These are phyloP conservation scores for Calonectria pteridis DNA, from an alignment of 2,329 filamentous ascomycete species.

Conservation along the genomic window DNA sequence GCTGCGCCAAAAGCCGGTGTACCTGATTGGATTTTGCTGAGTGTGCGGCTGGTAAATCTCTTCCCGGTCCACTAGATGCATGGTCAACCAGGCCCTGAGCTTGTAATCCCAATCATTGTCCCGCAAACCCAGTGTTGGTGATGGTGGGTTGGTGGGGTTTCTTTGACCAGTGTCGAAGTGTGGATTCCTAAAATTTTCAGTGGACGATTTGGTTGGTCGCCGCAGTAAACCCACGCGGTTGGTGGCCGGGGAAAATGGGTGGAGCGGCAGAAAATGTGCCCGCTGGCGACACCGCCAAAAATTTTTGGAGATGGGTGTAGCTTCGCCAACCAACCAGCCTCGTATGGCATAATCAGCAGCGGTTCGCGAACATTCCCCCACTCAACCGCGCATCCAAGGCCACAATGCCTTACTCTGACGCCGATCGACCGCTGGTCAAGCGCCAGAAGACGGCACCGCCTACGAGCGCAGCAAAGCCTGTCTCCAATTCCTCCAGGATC, in stretches of 20 bases:
- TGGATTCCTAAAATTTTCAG: neutral
- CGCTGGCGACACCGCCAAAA: constrained; percentile 48
- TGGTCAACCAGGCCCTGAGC: neutral
- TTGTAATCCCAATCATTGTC: neutral
- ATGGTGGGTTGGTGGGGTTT: neutral
- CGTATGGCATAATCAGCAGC: constrained; percentile 34
- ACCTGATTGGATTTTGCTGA: neutral
- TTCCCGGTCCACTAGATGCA: neutral
- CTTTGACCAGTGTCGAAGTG: neutral
- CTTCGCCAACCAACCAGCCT: constrained; percentile 35
- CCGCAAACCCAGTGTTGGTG: neutral
- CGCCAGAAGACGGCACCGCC: constrained; percentile 72
- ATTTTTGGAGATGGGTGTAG: constrained; percentile 42
- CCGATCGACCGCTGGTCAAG: constrained; percentile 77
- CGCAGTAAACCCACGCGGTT: neutral
- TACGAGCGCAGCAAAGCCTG: constrained; percentile 51
- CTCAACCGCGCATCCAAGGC: constrained; percentile 21
- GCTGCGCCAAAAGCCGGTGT: neutral
- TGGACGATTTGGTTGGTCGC: neutral
- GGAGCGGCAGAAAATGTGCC: constrained; percentile 38
- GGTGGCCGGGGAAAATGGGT: constrained; percentile 21
- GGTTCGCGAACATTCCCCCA: constrained; percentile 16
- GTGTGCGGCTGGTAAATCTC: neutral
- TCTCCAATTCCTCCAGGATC: constrained; percentile 76
- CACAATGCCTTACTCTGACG: constrained; percentile 69